These are phyloP conservation scores for Rhodotorula diobovata DNA, from an alignment of 768 basidiomycete genomes.

Conservation along the genomic window DNA sequence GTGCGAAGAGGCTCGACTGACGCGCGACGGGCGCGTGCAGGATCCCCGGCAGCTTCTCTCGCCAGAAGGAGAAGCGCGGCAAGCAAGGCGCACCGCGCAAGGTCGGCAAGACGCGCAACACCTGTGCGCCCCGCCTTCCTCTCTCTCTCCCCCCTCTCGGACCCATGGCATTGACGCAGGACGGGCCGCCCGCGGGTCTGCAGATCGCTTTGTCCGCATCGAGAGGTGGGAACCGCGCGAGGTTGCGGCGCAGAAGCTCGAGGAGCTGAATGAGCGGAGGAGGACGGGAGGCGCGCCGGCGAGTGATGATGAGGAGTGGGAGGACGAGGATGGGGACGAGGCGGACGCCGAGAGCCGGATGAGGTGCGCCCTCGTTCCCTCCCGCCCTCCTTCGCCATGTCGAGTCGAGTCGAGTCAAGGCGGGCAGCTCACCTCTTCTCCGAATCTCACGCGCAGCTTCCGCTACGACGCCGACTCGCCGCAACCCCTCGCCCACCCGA, in stretches of 20 bases:
- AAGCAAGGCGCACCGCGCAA: constrained; percentile 39
- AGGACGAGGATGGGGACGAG: neutral
- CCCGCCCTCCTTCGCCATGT: neutral
- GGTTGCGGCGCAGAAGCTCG: neutral
- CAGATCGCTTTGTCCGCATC: constrained; percentile 39
- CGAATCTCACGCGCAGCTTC: constrained; percentile 28
- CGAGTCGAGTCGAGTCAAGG: too few relatives aligned
- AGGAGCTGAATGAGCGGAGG: constrained; percentile 22
- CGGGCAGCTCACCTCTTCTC: neutral
- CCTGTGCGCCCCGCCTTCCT: constrained; percentile 12
- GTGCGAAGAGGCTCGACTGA: neutral
- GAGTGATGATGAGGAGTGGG: neutral
- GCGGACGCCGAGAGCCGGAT: constrained; percentile 32
- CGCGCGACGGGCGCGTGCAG: constrained; percentile 28
- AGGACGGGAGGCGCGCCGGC: neutral
- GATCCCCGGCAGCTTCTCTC: constrained; percentile 27
- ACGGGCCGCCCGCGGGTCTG: too few relatives aligned
- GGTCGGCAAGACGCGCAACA: constrained; percentile 39
- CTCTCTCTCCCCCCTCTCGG: neutral
- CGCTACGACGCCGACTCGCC: constrained; percentile 40
- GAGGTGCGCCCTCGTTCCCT: constrained; percentile 22
- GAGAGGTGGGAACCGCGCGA: constrained; percentile 40
- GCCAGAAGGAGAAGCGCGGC: constrained; percentile 34
- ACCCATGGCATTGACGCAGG: too few relatives aligned
- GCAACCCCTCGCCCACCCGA: constrained; percentile 2